Percentiles rank a stretch among this genome's conserved stretches.
phyloP scores from a whole-genome alignment of 441 rosid species.

The Populus hybrid region DNA sequence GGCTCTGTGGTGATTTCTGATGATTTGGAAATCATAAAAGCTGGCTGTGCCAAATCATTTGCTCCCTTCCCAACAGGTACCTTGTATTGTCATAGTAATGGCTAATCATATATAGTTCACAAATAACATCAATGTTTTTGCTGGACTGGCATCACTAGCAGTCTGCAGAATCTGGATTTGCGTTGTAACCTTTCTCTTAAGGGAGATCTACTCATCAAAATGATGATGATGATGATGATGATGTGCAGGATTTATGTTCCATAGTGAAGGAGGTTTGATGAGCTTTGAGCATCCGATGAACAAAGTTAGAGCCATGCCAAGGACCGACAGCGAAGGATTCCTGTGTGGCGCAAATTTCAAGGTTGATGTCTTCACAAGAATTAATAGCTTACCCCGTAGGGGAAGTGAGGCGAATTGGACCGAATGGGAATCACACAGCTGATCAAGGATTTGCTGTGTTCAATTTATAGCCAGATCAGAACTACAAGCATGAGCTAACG shows the following conservation, averaged over 20 bases:
- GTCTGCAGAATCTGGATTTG: neutral
- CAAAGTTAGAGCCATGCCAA: slow-evolving; percentile 73
- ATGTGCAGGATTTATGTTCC: slow-evolving; percentile 74
- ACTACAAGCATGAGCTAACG: neutral
- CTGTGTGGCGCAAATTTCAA: slow-evolving; percentile 80
- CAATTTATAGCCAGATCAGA: neutral
- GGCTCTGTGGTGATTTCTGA: slow-evolving; percentile 79
- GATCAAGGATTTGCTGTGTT: neutral
- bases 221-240: neutral
- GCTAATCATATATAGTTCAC: neutral
- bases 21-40: slow-evolving; percentile 62
- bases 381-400: slow-evolving; percentile 58
- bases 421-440: slow-evolving; percentile 48
- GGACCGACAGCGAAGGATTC: slow-evolving; percentile 75
- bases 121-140: neutral
- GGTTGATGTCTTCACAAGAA: slow-evolving; percentile 58
- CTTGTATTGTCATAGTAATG: neutral
- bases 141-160: neutral
- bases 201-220: neutral
- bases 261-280: slow-evolving; percentile 79
- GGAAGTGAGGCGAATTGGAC: slow-evolving; percentile 92
- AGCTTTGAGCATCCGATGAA: slow-evolving; percentile 91
- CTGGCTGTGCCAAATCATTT: slow-evolving; percentile 81
- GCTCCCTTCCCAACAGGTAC: slow-evolving; percentile 87
- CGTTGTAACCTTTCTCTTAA: no score